Evolutionary conservation across 371 early-diverging fungal genomes (phyloP).

Genomic region (Smittium mucronatum): DNA sequence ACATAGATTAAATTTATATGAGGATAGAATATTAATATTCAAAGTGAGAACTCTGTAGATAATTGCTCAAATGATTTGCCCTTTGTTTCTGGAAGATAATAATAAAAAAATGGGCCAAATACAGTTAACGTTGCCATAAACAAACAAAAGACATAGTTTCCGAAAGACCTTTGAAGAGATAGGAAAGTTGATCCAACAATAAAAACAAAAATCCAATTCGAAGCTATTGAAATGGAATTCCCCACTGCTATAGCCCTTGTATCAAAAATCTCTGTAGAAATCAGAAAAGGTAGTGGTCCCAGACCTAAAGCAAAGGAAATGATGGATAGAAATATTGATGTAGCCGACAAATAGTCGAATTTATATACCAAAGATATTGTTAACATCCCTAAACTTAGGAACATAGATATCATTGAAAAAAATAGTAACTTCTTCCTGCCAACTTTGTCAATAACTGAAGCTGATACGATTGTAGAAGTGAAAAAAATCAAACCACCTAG

Average conservation of each 20-base stretch:
- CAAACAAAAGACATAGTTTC: slow-evolving; percentile 58
- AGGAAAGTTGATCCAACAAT: slow-evolving; percentile 51
- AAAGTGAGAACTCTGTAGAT: background rate
- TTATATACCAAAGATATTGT: slow-evolving; percentile 43
- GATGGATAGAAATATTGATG: slow-evolving; percentile 61
- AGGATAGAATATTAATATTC: too few species aligned
- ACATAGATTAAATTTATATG: too few species aligned
- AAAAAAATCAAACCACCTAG: slow-evolving; percentile 65
- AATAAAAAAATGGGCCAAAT: slow-evolving; percentile 36
- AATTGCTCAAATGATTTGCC: background rate
- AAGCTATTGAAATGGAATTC: slow-evolving; percentile 48
- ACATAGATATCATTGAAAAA: slow-evolving; percentile 49
- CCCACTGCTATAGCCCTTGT: slow-evolving; percentile 54
- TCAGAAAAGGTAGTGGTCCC: slow-evolving; percentile 77
- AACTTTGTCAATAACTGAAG: slow-evolving; percentile 59
- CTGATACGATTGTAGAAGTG: slow-evolving; percentile 56
- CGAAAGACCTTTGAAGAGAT: slow-evolving; percentile 41
- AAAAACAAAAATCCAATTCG: slow-evolving; percentile 64
- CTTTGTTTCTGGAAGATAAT: slow-evolving; percentile 66
- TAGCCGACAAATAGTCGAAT: slow-evolving; percentile 40
- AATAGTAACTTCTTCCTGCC: slow-evolving; percentile 72
- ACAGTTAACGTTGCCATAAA: slow-evolving; percentile 44
- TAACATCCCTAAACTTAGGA: slow-evolving; percentile 39
- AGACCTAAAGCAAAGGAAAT: slow-evolving; percentile 81
- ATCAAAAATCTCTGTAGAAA: slow-evolving; percentile 75